phyloP scores from a whole-genome alignment of 345 rosid species.

The Moricandia arvensis region DNA sequence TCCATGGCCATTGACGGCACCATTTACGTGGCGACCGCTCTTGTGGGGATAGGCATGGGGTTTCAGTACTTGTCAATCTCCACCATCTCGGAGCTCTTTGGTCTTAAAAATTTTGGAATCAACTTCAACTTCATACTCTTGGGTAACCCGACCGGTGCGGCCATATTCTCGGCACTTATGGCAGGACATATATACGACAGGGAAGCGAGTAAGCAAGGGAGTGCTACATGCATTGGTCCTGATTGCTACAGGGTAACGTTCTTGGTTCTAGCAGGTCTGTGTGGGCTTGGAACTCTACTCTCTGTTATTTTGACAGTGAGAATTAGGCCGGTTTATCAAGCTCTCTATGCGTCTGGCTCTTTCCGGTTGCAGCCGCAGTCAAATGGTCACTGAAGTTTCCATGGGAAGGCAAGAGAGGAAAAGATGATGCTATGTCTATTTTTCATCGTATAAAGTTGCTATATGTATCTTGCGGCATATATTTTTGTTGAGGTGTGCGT shows the following conservation, averaged over 20 bases:
- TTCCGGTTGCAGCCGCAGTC: conserved; percentile 55
- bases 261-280: conserved; percentile 66
- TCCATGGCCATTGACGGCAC: conserved; percentile 55
- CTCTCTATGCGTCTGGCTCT: conserved; percentile 83
- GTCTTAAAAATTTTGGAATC: conserved; percentile 79
- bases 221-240: conserved; percentile 68
- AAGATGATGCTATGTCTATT: not conserved
- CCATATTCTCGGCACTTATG: conserved; percentile 78
- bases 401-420: not conserved
- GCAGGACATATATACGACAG: conserved; percentile 80
- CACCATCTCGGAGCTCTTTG: conserved; percentile 88
- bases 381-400: conserved; percentile 2
- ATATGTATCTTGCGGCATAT: conserved; percentile 14
- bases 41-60: conserved; percentile 74
- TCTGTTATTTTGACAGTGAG: conserved; percentile 65
- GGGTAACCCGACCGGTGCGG: conserved; percentile 90
- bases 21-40: conserved; percentile 63
- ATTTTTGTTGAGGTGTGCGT: not conserved
- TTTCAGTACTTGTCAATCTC: conserved; percentile 69
- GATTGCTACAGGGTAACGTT: conserved; percentile 86
- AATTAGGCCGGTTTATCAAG: conserved; percentile 82
- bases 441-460: conserved; percentile 14
- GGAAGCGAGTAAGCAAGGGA: conserved; percentile 84
- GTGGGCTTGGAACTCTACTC: conserved; percentile 67
- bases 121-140: conserved; percentile 73